Conservation (phyloP, 73 alveolate species). For the Paramecium sexaurelia region DNA sequence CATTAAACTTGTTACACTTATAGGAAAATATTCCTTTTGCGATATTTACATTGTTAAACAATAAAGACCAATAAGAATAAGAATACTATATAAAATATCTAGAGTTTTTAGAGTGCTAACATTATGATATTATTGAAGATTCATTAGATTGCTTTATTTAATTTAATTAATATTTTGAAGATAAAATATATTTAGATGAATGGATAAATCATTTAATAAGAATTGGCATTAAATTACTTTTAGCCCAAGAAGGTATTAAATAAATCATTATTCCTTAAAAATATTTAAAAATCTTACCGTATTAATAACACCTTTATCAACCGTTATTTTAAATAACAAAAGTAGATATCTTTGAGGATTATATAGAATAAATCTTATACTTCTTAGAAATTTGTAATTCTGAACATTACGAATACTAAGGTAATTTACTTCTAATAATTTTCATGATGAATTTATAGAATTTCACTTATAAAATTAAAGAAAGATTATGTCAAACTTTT, state of each 20-base stretch:
- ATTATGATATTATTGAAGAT: neutral
- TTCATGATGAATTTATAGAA: neutral
- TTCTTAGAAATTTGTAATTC: neutral
- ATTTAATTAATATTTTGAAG: neutral
- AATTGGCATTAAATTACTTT: neutral
- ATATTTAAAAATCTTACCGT: neutral
- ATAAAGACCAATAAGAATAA: neutral
- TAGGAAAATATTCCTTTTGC: neutral
- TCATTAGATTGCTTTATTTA: neutral
- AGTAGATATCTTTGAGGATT: neutral
- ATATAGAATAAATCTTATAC: neutral
- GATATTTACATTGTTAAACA: neutral
- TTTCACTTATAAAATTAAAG: neutral
- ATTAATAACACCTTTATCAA: neutral
- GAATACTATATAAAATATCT: neutral
- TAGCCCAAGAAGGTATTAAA: neutral
- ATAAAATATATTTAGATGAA: neutral
- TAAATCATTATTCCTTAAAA: neutral
- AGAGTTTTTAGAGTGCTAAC: neutral
- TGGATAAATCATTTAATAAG: neutral
- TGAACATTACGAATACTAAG: neutral
- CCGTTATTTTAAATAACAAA: neutral
- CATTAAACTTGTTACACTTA: neutral
- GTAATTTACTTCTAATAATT: neutral
- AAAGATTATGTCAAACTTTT: neutral